Evolutionary conservation across 2,329 filamentous ascomycete species (phyloP).

Genomic region (Zalaria obscura): DNA sequence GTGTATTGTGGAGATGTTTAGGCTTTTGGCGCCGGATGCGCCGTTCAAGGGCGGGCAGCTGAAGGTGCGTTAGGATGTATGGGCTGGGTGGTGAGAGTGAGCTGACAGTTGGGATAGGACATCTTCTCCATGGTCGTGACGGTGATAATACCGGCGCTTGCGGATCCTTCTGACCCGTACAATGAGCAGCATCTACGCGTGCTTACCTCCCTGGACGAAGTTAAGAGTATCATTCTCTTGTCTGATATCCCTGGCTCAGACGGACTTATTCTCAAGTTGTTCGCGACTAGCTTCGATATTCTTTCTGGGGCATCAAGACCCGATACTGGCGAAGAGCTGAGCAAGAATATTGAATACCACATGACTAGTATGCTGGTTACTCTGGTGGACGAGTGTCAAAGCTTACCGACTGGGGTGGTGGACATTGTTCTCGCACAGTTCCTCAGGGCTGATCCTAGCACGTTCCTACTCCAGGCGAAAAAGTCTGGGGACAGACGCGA

Average conservation of each 20-base stretch:
- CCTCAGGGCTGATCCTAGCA: slow-evolving; percentile 64
- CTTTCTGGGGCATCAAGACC: slow-evolving; percentile 65
- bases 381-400: slow-evolving; percentile 72
- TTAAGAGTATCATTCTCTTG: slow-evolving; percentile 87
- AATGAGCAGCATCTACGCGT: slow-evolving; percentile 89
- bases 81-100: neutral
- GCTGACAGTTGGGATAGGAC: slow-evolving; percentile 42
- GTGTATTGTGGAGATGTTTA: slow-evolving; percentile 85
- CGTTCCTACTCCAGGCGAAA: slow-evolving; percentile 20
- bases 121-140: slow-evolving; percentile 84
- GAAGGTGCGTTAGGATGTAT: slow-evolving; percentile 47
- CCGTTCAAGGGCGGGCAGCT: slow-evolving; percentile 83
- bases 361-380: slow-evolving; percentile 76
- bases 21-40: slow-evolving; percentile 85
- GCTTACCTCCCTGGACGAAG: slow-evolving; percentile 72
- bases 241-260: slow-evolving; percentile 77
- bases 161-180: slow-evolving; percentile 78
- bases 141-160: slow-evolving; percentile 69
- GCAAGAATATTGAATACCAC: slow-evolving; percentile 86
- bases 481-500: slow-evolving; percentile 26
- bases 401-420: slow-evolving; percentile 66
- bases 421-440: slow-evolving; percentile 95
- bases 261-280: slow-evolving; percentile 64
- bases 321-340: slow-evolving; percentile 64
- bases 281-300: slow-evolving; percentile 83